Base-by-base conservation (phyloP, 202 grass and related monocot species). In the Carex arenaria region DNA sequence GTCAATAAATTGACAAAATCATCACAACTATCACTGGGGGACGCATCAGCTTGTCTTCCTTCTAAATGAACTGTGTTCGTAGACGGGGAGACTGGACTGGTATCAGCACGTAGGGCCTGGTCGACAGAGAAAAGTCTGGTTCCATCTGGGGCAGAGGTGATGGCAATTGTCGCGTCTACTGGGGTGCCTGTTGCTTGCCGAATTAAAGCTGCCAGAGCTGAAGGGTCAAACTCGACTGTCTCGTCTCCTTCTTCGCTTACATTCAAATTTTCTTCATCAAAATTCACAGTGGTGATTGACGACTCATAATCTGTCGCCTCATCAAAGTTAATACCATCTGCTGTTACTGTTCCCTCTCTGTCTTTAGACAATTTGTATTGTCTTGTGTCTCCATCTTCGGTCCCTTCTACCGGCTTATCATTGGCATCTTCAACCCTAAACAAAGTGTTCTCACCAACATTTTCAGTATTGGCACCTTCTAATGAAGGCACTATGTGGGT, bases 161-260 rank as follows among this genome's bases (percentile, higher is more conserved):
- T n/a, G 6, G 81, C 67, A 1, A 62, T 42, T 80, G 36, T 45
- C 7, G 66, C 72, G 8, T 84, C 71, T 22, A 59, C 61, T 60
- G 83, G 68, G 28, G 89, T 83, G 14, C 61, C 80, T 31, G 78
- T 92, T 13, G 92, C 87, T 59, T 83, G 88, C 61, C 88, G 86
- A 47, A 97, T 80, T 53, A 94, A 84, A 71, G 89, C 87, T 64
- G 88, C 90, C 19, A 94, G 87, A 80, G 89, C 73, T 79, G 88
- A 82, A 74, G 86, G 89, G 79, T 97, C 90, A 4, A 86, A 77
- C 82, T 87, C 62, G n/a, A 88, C 81, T 3, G 64, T 76, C 7
- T 92, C 87, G 26, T 94, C 91, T 75, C 79, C 89, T 9, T 79
- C 79, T 56, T 88, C 78, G 5, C 81, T 88, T 49, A 82, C 77